Evolutionary conservation across 1,139 yeast species (phyloP), one percentile per base, ranked within the genome.

Genomic region (Suhomyces taliae): DNA sequence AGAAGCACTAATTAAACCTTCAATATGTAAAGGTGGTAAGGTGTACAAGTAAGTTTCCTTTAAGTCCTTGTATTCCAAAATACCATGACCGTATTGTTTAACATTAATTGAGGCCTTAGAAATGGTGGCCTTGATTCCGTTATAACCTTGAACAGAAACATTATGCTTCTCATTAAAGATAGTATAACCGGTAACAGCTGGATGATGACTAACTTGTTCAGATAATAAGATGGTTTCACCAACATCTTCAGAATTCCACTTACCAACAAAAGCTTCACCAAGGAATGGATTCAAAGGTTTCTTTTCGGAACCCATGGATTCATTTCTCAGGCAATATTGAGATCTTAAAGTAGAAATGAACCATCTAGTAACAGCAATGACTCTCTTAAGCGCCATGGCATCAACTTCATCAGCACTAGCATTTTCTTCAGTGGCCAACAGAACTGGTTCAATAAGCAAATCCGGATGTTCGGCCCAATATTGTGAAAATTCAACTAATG

Each of bases 141-240:
- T 90, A 70, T 89, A 91, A 39, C 99, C 99, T 65, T 90, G 87
- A 50, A 90, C 72, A 32, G 73, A 69, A 26, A 86, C 83, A 43
- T 86, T 78, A 62, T 86, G 78, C 59, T 82, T 78, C 53, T 85
- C 87, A 63, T 90, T 90, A 62, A 78, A 72, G 46, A 93, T 78
- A 34, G 89, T 79, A 64, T 90, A 93, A 2, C 95, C 97, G 14
- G 97, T 90, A 34, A 88, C 85, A 24, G 98, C 97, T 14, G 98
- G 98, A 64, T 91, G 98, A 69, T 91, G 98, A 53, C 90, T 83
- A 19, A 91, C 97, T 69, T 93, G 98, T 67, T 93, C 98, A 49
- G 91, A 82, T 46, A 89, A 76, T 53, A 91, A 74, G 14, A 80
- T 67, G 15, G 96, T 87, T 53, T 86, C 91, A 32, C 95, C 95